Evolutionary conservation across 1,139 yeast species (phyloP), one percentile per base, ranked within the genome.

Genomic region (Candida neerlandica): DNA sequence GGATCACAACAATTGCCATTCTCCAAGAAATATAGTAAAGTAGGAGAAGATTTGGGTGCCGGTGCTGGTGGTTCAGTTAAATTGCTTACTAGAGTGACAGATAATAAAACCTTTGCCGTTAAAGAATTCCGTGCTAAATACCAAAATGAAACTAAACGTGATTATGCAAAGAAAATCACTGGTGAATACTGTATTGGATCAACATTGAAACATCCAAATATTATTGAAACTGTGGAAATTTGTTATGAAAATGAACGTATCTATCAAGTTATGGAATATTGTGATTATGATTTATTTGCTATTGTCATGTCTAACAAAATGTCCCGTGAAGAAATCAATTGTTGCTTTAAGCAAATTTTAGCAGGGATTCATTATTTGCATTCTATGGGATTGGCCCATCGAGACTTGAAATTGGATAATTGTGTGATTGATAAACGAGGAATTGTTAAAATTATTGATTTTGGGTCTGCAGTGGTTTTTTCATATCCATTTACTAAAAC

Each of bases 21-120:
- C 55, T 80, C 88, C 19, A 89, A 87, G 62, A 76, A 92, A 54
- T 92, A 91, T 12, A 83, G 90, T 45, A 88, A 86, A 62, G 81
- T 85, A 47, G 96, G 96, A 45, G 95, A 90, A 60, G 87, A 83
- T 51, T 75, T 92, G 41, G 98, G 98, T 44, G 96, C 96, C 10
- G 98, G 98, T 51, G 97, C 97, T 2, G 98, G 98, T 40, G 98
- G 98, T 4, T 80, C 94, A 2, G 98, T 92, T 33, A 82, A 85
- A 59, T 73, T 92, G 48, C 86, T 90, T 30, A 84, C 80, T 40
- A 75, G 96, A 59, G 73, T 81, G 41, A 67, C 80, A 23, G 97
- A 91, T 67, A 82, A 81, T 51, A 79, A 79, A 54, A 78, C 86
- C 2, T 91, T 89, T 75, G 98, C 98, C 0, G 97, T 92, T 35